A percentile compares a stretch with the other conserved stretches of the same genome.
Conservation (phyloP, 2,329 filamentous ascomycete species). For the Sordariomycetes sp. region DNA sequence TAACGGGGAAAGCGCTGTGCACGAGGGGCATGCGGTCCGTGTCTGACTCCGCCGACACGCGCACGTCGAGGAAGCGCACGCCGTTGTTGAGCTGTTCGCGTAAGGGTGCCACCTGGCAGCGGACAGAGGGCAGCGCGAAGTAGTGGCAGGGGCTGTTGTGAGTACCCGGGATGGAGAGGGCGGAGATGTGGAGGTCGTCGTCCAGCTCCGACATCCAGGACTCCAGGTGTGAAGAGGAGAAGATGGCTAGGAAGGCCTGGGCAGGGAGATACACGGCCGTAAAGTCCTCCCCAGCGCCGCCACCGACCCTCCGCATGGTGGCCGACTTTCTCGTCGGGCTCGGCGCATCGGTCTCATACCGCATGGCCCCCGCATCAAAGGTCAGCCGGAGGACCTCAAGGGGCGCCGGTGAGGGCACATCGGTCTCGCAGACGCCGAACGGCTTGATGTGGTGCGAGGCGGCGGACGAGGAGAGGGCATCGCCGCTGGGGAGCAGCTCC, state of each 20-base stretch:
- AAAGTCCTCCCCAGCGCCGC: conserved; percentile 40
- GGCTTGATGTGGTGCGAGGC: conserved; percentile 54
- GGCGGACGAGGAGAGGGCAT: conserved; percentile 50
- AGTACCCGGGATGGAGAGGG: conserved; percentile 85
- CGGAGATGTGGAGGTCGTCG: conserved; percentile 62
- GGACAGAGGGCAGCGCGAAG: conserved; percentile 78
- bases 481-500: conserved; percentile 34
- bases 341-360: conserved; percentile 64
- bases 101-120: conserved; percentile 77
- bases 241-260: conserved; percentile 49
- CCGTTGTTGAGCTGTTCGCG: conserved; percentile 76
- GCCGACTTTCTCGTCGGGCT: conserved; percentile 48
- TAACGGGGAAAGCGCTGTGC: conserved; percentile 82
- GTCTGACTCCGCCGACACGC: conserved; percentile 47
- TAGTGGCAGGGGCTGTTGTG: conserved; percentile 88
- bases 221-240: conserved; percentile 58
- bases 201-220: conserved; percentile 74
- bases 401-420: conserved; percentile 48
- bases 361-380: conserved; percentile 49
- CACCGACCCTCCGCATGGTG: conserved; percentile 45
- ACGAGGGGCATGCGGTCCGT: conserved; percentile 69
- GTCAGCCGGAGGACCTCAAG: conserved; percentile 63
- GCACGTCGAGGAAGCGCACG: conserved; percentile 87
- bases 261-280: conserved; percentile 56
- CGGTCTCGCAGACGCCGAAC: conserved; percentile 50